Evolutionary conservation across 106 monocot genomes (phyloP).

Genomic region (Xerophyta viscosa): DNA sequence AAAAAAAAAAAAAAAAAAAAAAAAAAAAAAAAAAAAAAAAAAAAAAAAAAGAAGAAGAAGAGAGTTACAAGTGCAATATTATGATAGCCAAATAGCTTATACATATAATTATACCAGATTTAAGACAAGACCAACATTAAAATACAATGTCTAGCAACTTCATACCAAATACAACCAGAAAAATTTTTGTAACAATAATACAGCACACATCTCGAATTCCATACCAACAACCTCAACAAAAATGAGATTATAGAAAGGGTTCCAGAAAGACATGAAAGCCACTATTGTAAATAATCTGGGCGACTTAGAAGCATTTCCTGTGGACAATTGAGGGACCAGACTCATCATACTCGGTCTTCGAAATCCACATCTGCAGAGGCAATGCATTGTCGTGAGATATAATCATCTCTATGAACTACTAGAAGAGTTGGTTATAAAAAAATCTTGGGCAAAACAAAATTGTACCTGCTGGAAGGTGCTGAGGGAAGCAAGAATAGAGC

Average conservation of each 20-base stretch:
- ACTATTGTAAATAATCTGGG: neutral
- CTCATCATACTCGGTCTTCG: conserved; percentile 10
- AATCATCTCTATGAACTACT: no score
- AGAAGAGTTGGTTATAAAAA: no score
- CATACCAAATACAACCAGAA: neutral
- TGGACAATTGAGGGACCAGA: conserved; percentile 10
- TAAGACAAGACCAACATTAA: no score
- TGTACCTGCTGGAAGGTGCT: conserved; percentile 14
- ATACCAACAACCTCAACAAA: conserved; percentile 1
- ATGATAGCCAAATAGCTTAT: no score
- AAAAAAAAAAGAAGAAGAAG: no score
- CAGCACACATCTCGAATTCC: neutral
- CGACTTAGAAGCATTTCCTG: conserved; percentile 6
- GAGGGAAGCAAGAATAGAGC: conserved; percentile 10
- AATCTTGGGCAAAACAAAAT: no score
- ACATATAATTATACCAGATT: no score
- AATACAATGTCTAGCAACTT: no score
- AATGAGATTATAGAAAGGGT: neutral
- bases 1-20: no score
- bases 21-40: no score
- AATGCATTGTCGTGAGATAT: neutral
- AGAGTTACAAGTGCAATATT: no score
- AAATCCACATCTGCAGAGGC: conserved; percentile 10
- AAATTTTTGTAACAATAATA: neutral
- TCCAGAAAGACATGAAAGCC: neutral